Evolutionary conservation across 805 yeast genomes (phyloP).

Genomic region (Starmerella ratchasimensis): DNA sequence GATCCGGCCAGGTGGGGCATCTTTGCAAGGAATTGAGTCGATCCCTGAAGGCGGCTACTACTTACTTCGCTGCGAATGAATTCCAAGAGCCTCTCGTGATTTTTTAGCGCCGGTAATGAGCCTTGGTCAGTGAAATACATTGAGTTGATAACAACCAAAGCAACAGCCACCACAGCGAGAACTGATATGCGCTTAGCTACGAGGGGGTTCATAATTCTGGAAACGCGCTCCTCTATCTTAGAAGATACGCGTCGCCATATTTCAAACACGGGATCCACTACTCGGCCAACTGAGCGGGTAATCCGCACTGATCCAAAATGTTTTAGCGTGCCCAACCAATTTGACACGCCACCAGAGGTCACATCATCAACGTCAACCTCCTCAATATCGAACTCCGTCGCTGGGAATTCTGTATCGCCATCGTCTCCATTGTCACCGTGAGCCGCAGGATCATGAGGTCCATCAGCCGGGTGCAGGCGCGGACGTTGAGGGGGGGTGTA

Average conservation of each 20-base stretch:
- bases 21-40: conserved; percentile 56
- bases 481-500: neutral
- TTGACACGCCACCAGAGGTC: neutral
- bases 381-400: conserved; percentile 3
- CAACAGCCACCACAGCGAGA: conserved; percentile 41
- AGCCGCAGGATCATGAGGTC: neutral
- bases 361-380: conserved; percentile 14
- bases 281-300: conserved; percentile 30
- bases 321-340: conserved; percentile 11
- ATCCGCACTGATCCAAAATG: conserved; percentile 18
- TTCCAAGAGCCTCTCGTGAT: conserved; percentile 38
- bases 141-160: conserved; percentile 45
- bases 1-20: conserved; percentile 87
- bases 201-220: conserved; percentile 71
- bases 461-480: neutral
- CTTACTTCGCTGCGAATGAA: conserved; percentile 42
- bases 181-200: conserved; percentile 70
- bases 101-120: conserved; percentile 39
- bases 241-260: conserved; percentile 26
- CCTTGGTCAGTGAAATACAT: conserved; percentile 19
- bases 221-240: conserved; percentile 43
- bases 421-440: too few species aligned
- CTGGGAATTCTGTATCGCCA: too few species aligned
- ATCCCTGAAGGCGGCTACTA: conserved; percentile 43
- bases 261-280: conserved; percentile 38